Evolutionary conservation across 192 early-diverging fungal species (phyloP).

Genomic region (Allomyces arbusculus): DNA sequence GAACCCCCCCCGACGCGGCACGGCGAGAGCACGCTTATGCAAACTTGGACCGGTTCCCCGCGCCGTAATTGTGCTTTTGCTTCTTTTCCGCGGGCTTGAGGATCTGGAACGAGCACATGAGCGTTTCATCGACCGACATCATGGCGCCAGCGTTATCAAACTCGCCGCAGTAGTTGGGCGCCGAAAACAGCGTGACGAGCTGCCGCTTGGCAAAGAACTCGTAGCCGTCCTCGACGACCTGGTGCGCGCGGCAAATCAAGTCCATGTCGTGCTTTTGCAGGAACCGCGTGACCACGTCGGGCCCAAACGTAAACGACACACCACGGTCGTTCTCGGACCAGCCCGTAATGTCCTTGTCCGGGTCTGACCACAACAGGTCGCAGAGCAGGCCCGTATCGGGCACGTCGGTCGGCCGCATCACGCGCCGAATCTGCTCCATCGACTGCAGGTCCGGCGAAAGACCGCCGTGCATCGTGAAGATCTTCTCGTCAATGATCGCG

Average conservation of each 20-base stretch:
- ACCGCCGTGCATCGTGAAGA: constrained; percentile 96
- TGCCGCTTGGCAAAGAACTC: constrained; percentile 96
- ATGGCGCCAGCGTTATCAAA: constrained; percentile 75
- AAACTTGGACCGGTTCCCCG: too few relatives aligned
- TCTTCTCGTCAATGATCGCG: constrained; percentile 94
- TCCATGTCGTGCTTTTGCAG: constrained; percentile 94
- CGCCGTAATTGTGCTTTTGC: constrained; percentile 56
- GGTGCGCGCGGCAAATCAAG: constrained; percentile 92
- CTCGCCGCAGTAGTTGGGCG: constrained; percentile 80
- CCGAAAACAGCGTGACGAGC: constrained; percentile 86
- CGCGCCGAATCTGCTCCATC: constrained; percentile 92
- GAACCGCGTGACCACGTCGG: constrained; percentile 79
- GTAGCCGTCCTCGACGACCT: constrained; percentile 96
- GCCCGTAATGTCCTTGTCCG: constrained; percentile 85
- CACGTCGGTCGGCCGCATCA: constrained; percentile 95
- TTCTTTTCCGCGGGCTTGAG: constrained; percentile 91
- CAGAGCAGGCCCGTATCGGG: constrained; percentile 88
- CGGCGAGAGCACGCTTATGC: too few relatives aligned
- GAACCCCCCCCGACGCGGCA: too few relatives aligned
- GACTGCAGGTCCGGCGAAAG: constrained; percentile 87
- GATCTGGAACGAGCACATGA: constrained; percentile 85
- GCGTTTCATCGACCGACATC: constrained; percentile 70
- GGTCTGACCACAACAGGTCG: constrained; percentile 93
- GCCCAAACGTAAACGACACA: constrained; percentile 87
- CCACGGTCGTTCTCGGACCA: constrained; percentile 97